phyloP scores from a whole-genome alignment of 2,329 filamentous ascomycete genomes.

The Leptographium galeiforme region DNA sequence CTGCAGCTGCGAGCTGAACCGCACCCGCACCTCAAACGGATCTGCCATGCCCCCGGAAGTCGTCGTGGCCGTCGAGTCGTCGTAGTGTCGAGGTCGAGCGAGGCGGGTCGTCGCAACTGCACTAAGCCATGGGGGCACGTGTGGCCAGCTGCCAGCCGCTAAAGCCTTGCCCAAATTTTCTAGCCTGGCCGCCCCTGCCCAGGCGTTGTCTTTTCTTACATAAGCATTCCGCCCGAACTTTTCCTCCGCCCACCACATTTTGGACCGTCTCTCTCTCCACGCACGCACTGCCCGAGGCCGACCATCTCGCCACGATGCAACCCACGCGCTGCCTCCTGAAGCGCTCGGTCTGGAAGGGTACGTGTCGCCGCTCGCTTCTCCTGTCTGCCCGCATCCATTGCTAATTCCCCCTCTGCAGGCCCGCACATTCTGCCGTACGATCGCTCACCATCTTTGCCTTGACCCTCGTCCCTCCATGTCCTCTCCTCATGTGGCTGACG shows the following conservation, averaged over 20 bases:
- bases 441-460: neutral
- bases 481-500: neutral
- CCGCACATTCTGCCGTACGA: conserved; percentile 42
- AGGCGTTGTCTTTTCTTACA: neutral
- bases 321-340: conserved; percentile 54
- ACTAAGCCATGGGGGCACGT: too few relatives aligned
- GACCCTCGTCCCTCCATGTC: neutral
- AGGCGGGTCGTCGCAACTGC: neutral
- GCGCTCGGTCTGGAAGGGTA: conserved; percentile 85
- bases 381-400: neutral
- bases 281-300: neutral
- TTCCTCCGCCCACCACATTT: too few relatives aligned
- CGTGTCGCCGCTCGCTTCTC: neutral
- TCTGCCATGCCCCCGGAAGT: conserved; percentile 42
- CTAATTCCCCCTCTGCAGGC: conserved; percentile 20
- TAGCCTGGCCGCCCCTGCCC: neutral
- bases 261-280: neutral
- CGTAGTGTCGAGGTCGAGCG: neutral
- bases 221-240: neutral
- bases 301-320: conserved; percentile 37
- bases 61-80: neutral
- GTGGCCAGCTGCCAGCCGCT: neutral
- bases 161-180: neutral
- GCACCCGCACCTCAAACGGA: conserved; percentile 96
- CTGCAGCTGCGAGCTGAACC: conserved; percentile 81